Conservation (phyloP, 1,284 basidiomycete species). For the Abortiporus biennis region DNA sequence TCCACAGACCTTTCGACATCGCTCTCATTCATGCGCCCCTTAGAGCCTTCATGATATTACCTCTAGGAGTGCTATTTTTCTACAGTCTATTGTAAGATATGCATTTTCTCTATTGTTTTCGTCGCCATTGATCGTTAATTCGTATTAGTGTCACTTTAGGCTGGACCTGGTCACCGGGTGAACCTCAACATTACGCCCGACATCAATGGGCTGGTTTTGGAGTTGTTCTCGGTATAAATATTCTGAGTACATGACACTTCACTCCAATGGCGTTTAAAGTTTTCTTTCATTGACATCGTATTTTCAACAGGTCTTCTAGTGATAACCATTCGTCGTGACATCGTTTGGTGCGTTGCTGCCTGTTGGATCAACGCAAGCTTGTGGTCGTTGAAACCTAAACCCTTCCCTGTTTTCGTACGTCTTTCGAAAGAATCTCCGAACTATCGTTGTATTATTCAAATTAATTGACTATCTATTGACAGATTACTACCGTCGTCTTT, state of each 20-base stretch:
- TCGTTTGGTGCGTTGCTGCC: conserved; percentile 67
- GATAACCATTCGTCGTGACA: conserved; percentile 47
- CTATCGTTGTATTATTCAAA: background rate
- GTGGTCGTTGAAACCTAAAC: conserved; percentile 56
- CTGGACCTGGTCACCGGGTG: conserved; percentile 34
- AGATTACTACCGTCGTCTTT: conserved; percentile 56
- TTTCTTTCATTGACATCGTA: background rate
- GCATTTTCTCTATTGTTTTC: background rate
- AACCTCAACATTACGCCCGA: conserved; percentile 38
- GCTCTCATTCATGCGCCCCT: conserved; percentile 71
- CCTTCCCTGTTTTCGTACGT: conserved; percentile 55
- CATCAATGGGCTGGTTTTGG: conserved; percentile 59
- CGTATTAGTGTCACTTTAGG: conserved; percentile 49
- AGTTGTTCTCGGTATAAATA: conserved; percentile 52
- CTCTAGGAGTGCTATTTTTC: conserved; percentile 39
- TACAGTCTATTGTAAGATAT: conserved; percentile 45
- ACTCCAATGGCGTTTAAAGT: too few species aligned
- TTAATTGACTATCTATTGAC: background rate
- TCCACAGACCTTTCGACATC: conserved; percentile 52
- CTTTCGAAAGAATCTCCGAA: background rate
- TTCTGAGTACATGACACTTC: conserved; percentile 28
- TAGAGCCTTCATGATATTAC: conserved; percentile 62
- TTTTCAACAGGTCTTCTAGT: conserved; percentile 40
- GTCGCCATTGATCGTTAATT: background rate
- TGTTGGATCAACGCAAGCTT: conserved; percentile 65